Conservation (phyloP, 306 rosid genomes). For the Pyrus betulifolia region DNA sequence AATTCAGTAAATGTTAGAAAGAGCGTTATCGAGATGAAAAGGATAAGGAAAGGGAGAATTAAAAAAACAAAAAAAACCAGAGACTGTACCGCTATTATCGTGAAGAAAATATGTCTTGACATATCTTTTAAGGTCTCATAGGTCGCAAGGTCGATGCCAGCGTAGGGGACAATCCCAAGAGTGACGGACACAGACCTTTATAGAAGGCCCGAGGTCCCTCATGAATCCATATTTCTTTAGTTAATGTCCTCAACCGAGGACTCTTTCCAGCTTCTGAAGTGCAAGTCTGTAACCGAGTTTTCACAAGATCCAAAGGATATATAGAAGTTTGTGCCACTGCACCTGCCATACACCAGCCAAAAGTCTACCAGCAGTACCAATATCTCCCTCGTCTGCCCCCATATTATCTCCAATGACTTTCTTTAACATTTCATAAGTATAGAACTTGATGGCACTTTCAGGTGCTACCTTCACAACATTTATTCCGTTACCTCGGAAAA, state of each 20-base stretch:
- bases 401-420: constrained; percentile 37
- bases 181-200: constrained; percentile 81
- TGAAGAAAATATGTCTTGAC: constrained; percentile 66
- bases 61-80: background rate
- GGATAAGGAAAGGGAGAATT: background rate
- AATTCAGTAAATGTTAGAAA: background rate
- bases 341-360: constrained; percentile 82
- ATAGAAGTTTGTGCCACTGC: constrained; percentile 87
- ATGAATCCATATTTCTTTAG: constrained; percentile 72
- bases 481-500: constrained; percentile 89
- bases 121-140: constrained; percentile 86
- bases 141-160: constrained; percentile 92
- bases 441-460: constrained; percentile 89
- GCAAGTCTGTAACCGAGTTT: constrained; percentile 77
- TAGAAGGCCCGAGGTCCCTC: constrained; percentile 94
- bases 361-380: constrained; percentile 65
- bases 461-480: constrained; percentile 94
- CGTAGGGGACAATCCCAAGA: constrained; percentile 91
- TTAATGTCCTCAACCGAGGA: constrained; percentile 57
- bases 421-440: constrained; percentile 72
- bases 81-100: constrained; percentile 45
- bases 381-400: constrained; percentile 45
- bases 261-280: constrained; percentile 51
- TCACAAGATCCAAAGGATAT: constrained; percentile 89
- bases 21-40: background rate